A percentile compares a stretch with the other conserved stretches of the same genome.
phyloP scores from a whole-genome alignment of 208 protist genomes.

The Angomonas deanei region DNA sequence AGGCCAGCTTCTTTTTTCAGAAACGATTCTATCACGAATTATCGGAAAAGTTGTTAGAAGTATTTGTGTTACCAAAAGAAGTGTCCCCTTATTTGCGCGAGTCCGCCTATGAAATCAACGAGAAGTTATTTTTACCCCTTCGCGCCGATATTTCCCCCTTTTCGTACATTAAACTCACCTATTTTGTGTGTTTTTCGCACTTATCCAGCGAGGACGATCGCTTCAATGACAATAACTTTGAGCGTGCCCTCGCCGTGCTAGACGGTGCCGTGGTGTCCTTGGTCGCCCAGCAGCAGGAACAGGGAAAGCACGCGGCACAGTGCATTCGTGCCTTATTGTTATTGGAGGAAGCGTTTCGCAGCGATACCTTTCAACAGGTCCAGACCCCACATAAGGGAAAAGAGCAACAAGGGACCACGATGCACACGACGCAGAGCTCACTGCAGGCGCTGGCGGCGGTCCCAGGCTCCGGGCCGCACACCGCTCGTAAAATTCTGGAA shows the following conservation, averaged over 20 bases:
- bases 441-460: constrained; percentile 17
- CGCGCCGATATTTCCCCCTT: constrained; percentile 82
- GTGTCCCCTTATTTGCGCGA: constrained; percentile 38
- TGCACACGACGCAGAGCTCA: neutral
- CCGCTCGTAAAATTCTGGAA: constrained; percentile 71
- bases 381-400: neutral
- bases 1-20: constrained; percentile 30
- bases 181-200: constrained; percentile 67
- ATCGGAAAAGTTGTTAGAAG: constrained; percentile 50
- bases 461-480: constrained; percentile 42
- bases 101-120: constrained; percentile 66
- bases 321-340: constrained; percentile 85
- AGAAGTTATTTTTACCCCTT: constrained; percentile 50
- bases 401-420: neutral
- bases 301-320: constrained; percentile 54
- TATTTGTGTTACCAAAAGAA: constrained; percentile 17
- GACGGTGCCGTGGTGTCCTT: constrained; percentile 53
- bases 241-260: constrained; percentile 62
- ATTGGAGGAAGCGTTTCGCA: constrained; percentile 33
- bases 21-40: constrained; percentile 74
- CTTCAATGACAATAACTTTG: constrained; percentile 34
- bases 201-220: neutral
- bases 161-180: constrained; percentile 78
- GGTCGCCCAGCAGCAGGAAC: constrained; percentile 29
- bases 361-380: constrained; percentile 10